A percentile compares a stretch with the other conserved stretches of the same genome.
These are phyloP conservation scores for Ceratobasidium sp. DNA, from an alignment of 1,284 basidiomycete genomes.

Conservation along the genomic window DNA sequence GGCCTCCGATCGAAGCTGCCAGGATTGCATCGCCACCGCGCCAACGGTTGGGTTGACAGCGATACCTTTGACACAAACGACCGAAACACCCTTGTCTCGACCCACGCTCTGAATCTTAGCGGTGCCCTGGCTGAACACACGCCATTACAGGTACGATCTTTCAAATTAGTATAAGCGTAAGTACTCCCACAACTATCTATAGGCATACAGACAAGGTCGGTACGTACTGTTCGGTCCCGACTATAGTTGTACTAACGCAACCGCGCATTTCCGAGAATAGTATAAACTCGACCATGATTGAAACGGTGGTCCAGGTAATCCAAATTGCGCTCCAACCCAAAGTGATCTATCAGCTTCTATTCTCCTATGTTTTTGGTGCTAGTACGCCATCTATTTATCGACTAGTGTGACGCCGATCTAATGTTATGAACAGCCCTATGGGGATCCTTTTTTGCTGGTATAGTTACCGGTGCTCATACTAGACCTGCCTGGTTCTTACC, in stretches of 20 bases:
- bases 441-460: slow-evolving; percentile 39
- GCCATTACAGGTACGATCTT: background rate
- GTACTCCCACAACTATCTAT: background rate
- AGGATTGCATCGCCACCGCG: no score
- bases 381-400: slow-evolving; percentile 11
- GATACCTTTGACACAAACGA: no score
- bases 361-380: slow-evolving; percentile 30
- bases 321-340: background rate
- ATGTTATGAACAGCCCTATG: slow-evolving; percentile 34
- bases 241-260: background rate
- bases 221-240: background rate
- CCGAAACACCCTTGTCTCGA: background rate
- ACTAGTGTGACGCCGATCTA: background rate
- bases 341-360: slow-evolving; percentile 30
- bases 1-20: no score
- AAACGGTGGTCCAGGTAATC: background rate
- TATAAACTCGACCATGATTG: slow-evolving; percentile 19
- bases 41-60: no score
- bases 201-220: background rate
- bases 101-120: no score
- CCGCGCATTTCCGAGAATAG: background rate
- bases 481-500: background rate
- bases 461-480: background rate
- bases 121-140: no score
- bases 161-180: background rate